Base-by-base conservation (phyloP, 2,329 filamentous ascomycete genomes). In the Ilyonectria sp. region DNA sequence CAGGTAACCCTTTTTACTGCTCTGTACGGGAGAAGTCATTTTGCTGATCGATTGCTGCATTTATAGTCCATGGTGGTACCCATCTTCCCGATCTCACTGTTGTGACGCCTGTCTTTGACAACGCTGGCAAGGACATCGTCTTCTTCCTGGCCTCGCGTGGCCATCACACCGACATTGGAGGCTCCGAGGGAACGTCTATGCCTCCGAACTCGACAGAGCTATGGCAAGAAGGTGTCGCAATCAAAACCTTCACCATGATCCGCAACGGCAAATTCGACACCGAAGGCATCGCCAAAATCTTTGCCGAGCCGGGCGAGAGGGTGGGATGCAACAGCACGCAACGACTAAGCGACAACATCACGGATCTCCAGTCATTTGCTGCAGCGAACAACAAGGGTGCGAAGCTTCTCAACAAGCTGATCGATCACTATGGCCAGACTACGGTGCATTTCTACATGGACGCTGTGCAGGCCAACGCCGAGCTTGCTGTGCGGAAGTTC, bases 371-470 rank as follows among this genome's bases (percentile, higher is more conserved):
- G 79, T 93, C 94, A 0, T 93, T 95, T 77, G 91, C 95, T 15
- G 93, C 94, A 0, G 93, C 93, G 5, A 96, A 96, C 76, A 92
- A 94, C 74, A 94, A 94, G 71, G 94, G 94, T 11, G 95, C 95
- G 73, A 90, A 89, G 59, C 83, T 94, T n/a, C 95, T 96, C 73
- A 89, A 87, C 62, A 86, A 87, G 0, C 83, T 96, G 2, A 94
- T 96, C 73, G 86, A 88, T 29, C 93, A 96, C 74, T 95, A 95
- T 74, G 90, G 91, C 29, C 90, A 93, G 70, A 85, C 90, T 4
- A 91, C 92, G 0, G 93, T 96, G 0, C 91, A 94, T 71, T 92
- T 93, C 78, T 95, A 95, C 81, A 95, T 96, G 93, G 85, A 87
- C 59, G 91, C 88, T 37, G 95, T 96, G 73, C 93, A 96, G 78